Evolutionary conservation across 2,329 filamentous ascomycete genomes (phyloP).

Genomic region (Diaporthe velutina): DNA sequence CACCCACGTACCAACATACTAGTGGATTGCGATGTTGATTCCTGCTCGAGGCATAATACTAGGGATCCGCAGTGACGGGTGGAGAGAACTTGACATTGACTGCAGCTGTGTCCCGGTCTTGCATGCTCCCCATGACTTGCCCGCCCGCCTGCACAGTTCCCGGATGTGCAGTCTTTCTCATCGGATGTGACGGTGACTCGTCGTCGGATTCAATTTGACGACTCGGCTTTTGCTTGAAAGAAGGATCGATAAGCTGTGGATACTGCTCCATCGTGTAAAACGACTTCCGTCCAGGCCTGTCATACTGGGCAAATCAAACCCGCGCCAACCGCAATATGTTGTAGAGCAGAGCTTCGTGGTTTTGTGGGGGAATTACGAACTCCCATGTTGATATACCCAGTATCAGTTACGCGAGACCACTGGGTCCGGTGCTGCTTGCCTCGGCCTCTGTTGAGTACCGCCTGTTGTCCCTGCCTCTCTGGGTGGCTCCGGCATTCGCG

Average conservation of each 20-base stretch:
- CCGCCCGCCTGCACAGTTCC: neutral
- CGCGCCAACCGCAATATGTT: neutral
- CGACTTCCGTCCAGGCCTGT: neutral
- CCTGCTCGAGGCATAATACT: slow-evolving; percentile 2
- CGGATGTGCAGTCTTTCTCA: neutral
- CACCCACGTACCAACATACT: neutral
- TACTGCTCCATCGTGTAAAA: neutral
- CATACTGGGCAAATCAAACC: neutral
- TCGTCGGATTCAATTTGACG: neutral
- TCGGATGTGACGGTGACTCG: neutral
- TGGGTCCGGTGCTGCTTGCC: neutral
- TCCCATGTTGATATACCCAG: neutral
- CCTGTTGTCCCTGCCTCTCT: neutral
- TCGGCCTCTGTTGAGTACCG: neutral
- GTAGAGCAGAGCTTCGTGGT: neutral
- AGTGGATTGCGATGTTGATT: neutral
- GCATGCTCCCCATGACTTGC: neutral
- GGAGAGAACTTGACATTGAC: neutral
- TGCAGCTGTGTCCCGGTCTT: neutral
- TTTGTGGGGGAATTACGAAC: neutral
- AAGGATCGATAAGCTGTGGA: neutral
- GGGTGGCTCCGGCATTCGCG: neutral
- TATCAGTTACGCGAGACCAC: neutral
- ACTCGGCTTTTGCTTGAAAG: neutral
- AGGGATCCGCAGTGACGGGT: slow-evolving; percentile 9